Base-by-base conservation (phyloP, 2,329 filamentous ascomycete species). In the Ascocoryne sarcoides region DNA sequence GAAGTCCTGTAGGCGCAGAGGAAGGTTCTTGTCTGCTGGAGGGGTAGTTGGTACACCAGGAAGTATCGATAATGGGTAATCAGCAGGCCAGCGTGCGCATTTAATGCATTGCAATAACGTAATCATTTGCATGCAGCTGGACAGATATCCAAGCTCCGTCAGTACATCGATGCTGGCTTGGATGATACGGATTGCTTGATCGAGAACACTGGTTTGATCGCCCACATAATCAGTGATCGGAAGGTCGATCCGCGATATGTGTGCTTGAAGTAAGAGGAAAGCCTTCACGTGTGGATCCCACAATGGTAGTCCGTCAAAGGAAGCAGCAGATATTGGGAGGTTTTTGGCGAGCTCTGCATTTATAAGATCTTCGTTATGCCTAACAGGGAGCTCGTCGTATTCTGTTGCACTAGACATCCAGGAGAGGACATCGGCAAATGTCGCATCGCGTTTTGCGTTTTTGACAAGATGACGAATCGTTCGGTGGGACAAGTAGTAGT, bases 281-380 rank as follows among this genome's bases (percentile, higher is more conserved):
- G 92, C 80, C 62, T 98, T 98, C 58, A 96, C 87, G 59, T 98
- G 92, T 0, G 92, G 92, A 65, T 98, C 92, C 92, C 92, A 98
- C 80, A 98, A 84, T 1, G 90, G 90, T 30, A 95, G 67, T 8
- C 79, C 80, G 4, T 69, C 74, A 0, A 60, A 59, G 5, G 52
- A 47, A 4, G 52, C 47, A 14, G 52, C 52, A 33, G 71, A 65
- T 44, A 75, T 71, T 0, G 88, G 85, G 1, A 98, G 68, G 47
- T 88, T 87, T 43, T 79, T 76, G 5, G 88, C 87, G 3, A 98
- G 71, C 52, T 95, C 87, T 3, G 77, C 84, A 59, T 98, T 98
- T 69, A 98, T 88, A 32, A 98, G 76, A 58, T 98, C 93, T 65
- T 98, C 92, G 58, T 98, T 98, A 66, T 98, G 92, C 4, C 92